Conservation (phyloP, 2,329 filamentous ascomycete species). For the Phaeosphaeriaceae sp. region DNA sequence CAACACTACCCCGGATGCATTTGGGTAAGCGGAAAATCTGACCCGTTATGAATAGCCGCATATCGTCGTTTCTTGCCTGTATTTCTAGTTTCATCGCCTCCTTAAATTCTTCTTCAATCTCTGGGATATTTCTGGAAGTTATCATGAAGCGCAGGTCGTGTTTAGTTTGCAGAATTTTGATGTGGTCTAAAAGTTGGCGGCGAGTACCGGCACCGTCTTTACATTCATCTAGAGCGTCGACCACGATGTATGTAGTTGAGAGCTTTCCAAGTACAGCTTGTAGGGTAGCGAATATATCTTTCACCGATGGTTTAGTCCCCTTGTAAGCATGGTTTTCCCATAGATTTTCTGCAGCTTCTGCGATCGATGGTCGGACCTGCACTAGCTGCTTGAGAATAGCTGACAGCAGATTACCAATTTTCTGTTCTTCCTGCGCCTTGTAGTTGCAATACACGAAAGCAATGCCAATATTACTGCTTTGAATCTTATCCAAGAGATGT, state of each 20-base stretch:
- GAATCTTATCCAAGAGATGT: neutral
- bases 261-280: conserved; percentile 7
- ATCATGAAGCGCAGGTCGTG: conserved; percentile 10
- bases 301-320: conserved; percentile 12
- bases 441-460: conserved; percentile 58
- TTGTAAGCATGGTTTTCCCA: conserved; percentile 2
- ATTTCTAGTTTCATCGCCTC: conserved; percentile 14
- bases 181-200: neutral
- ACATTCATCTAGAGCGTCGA: conserved; percentile 48
- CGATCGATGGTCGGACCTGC: conserved; percentile 1
- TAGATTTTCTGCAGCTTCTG: conserved; percentile 4
- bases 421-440: conserved; percentile 47
- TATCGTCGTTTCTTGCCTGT: conserved; percentile 22
- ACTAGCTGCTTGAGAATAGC: conserved; percentile 21
- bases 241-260: conserved; percentile 20
- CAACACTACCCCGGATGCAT: conserved; percentile 14
- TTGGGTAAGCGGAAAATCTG: conserved; percentile 20
- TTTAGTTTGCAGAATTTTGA: conserved; percentile 10
- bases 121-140: conserved; percentile 23
- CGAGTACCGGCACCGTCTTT: conserved; percentile 12
- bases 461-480: conserved; percentile 43
- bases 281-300: conserved; percentile 11
- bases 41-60: conserved; percentile 17
- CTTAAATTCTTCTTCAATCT: conserved; percentile 13
- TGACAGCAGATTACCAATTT: conserved; percentile 5